Percentiles rank a stretch among this genome's conserved stretches.
Conservation (phyloP, 2,329 filamentous ascomycete species). For the Elsinoe arachidis region DNA sequence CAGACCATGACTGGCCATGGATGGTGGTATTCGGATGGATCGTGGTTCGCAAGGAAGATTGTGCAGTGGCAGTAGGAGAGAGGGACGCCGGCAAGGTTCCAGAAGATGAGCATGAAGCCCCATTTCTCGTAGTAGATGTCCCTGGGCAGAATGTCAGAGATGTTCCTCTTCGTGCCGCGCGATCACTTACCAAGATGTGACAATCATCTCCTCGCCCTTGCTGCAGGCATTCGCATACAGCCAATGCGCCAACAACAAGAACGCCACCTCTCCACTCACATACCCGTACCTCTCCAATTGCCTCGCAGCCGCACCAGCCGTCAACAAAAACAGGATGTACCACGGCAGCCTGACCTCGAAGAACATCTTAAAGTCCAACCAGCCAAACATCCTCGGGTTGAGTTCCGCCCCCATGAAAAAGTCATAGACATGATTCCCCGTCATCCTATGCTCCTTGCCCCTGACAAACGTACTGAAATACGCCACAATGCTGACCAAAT, state of each 20-base stretch:
- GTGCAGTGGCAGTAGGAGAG: conserved; percentile 91
- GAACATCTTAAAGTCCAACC: conserved; percentile 91
- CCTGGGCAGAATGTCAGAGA: conserved; percentile 32
- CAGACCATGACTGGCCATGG: conserved; percentile 57
- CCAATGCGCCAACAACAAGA: conserved; percentile 82
- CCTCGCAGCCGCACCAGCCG: conserved; percentile 65
- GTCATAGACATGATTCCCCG: conserved; percentile 69
- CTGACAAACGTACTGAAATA: conserved; percentile 77
- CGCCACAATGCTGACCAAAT: conserved; percentile 69
- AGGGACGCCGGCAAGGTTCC: conserved; percentile 87
- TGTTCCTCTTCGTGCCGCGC: neutral
- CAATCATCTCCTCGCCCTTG: conserved; percentile 86
- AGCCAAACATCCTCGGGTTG: conserved; percentile 67
- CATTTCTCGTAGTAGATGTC: conserved; percentile 97
- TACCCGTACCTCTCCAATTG: conserved; percentile 82
- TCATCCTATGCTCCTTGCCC: conserved; percentile 87
- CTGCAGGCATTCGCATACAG: conserved; percentile 86
- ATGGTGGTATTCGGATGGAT: conserved; percentile 69
- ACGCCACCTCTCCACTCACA: conserved; percentile 73
- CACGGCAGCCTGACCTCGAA: conserved; percentile 87
- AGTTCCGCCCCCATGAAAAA: conserved; percentile 88
- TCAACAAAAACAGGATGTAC: conserved; percentile 79
- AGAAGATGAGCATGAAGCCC: conserved; percentile 97
- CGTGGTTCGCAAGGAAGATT: conserved; percentile 77
- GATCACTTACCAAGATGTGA: conserved; percentile 63